A percentile compares a stretch with the other conserved stretches of the same genome.
These are phyloP conservation scores for Sinapis alba DNA, from an alignment of 441 rosid species.

Conservation along the genomic window DNA sequence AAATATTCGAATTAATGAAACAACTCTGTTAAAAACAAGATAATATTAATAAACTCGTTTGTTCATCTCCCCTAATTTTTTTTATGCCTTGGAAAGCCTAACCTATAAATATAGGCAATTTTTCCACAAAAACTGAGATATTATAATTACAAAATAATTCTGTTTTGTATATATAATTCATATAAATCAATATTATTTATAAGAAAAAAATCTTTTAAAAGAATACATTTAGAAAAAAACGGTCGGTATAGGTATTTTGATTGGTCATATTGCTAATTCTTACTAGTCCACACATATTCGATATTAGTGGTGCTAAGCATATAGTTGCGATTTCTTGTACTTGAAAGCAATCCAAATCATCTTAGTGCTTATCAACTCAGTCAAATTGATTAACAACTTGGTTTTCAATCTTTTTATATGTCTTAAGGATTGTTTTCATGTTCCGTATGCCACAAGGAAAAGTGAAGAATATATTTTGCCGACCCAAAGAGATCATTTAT, in stretches of 20 bases:
- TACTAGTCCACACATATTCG: slow-evolving; percentile 17
- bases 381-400: slow-evolving; percentile 22
- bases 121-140: not conserved
- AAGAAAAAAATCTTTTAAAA: not conserved
- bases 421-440: slow-evolving; percentile 29
- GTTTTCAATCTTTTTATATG: slow-evolving; percentile 14
- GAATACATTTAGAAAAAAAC: not conserved
- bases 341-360: slow-evolving; percentile 39
- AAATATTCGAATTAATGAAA: slow-evolving; percentile 6
- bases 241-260: not conserved
- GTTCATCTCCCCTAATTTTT: not conserved
- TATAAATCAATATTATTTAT: not conserved
- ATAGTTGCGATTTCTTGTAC: slow-evolving; percentile 27
- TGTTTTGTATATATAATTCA: not conserved
- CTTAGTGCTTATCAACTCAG: slow-evolving; percentile 24
- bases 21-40: slow-evolving; percentile 23
- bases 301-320: slow-evolving; percentile 24
- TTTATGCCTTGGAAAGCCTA: not conserved
- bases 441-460: slow-evolving; percentile 42
- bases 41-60: slow-evolving; percentile 1
- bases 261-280: not conserved
- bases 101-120: slow-evolving; percentile 3
- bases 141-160: not conserved
- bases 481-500: slow-evolving; percentile 14
- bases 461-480: slow-evolving; percentile 24